Percentiles rank a stretch among this genome's conserved stretches.
phyloP scores from a whole-genome alignment of 1,139 yeast species.

The Komagataea norvegica region DNA sequence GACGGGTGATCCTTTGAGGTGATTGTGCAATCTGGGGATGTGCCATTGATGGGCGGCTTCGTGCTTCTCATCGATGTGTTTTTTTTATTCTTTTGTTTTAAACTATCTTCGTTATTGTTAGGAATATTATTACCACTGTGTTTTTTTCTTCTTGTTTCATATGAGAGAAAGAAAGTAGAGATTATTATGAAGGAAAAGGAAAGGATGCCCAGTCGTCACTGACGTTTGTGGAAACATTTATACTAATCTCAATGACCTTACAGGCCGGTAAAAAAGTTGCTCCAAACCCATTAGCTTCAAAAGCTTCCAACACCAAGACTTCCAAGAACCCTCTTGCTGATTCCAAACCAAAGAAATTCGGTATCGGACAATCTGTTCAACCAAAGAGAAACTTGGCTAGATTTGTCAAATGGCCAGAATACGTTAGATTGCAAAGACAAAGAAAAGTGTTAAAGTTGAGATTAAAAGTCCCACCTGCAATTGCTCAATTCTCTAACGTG shows the following conservation, averaged over 20 bases:
- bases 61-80: slow-evolving; percentile 1
- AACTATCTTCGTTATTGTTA: too few species aligned
- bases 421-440: slow-evolving; percentile 96
- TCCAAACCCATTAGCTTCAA: slow-evolving; percentile 59
- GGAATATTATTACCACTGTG: too few species aligned
- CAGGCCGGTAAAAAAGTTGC: slow-evolving; percentile 77
- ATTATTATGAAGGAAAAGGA: too few species aligned
- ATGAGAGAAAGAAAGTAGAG: too few species aligned
- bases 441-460: slow-evolving; percentile 91
- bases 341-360: slow-evolving; percentile 88
- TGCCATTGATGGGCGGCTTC: slow-evolving; percentile 1
- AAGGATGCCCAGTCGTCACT: too few species aligned
- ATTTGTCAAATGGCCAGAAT: slow-evolving; percentile 98
- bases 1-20: slow-evolving; percentile 1
- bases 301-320: slow-evolving; percentile 38
- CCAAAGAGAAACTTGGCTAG: slow-evolving; percentile 95
- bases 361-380: slow-evolving; percentile 92
- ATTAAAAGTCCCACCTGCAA: slow-evolving; percentile 98
- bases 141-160: too few species aligned
- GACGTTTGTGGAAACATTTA: slow-evolving; percentile 1
- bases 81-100: background rate
- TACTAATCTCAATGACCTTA: slow-evolving; percentile 59
- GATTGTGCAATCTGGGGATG: background rate
- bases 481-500: slow-evolving; percentile 91
- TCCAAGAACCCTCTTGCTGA: slow-evolving; percentile 74